phyloP scores from a whole-genome alignment of 768 basidiomycete species.

The Trametes meyenii region DNA sequence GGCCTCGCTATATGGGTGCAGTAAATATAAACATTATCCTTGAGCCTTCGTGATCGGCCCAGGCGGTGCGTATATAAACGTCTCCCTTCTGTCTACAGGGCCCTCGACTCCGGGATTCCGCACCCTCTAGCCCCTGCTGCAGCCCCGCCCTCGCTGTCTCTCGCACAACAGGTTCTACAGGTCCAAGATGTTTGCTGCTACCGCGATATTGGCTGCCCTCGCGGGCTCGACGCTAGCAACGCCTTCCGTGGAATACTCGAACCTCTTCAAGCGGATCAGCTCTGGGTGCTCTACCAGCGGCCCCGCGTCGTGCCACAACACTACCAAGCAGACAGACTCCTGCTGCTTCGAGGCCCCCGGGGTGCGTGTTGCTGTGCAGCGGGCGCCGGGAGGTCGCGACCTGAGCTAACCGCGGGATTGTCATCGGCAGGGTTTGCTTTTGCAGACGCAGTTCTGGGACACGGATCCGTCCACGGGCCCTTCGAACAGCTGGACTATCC shows the following conservation, averaged over 20 bases:
- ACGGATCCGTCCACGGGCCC: slow-evolving; percentile 66
- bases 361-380: slow-evolving; percentile 41
- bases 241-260: slow-evolving; percentile 19
- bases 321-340: slow-evolving; percentile 41
- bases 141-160: not conserved
- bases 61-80: not conserved
- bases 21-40: not conserved
- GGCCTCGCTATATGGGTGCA: not conserved
- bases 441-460: slow-evolving; percentile 79
- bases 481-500: slow-evolving; percentile 71
- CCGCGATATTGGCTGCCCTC: slow-evolving; percentile 29
- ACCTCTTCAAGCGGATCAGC: slow-evolving; percentile 40
- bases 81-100: not conserved
- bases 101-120: not conserved
- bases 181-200: slow-evolving; percentile 28
- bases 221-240: slow-evolving; percentile 26
- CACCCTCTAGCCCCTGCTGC: not conserved
- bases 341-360: slow-evolving; percentile 69
- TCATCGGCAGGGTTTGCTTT: slow-evolving; percentile 52
- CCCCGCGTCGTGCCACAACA: slow-evolving; percentile 56
- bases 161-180: too few relatives aligned
- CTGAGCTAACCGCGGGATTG: not conserved
- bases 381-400: not conserved
- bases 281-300: slow-evolving; percentile 59
- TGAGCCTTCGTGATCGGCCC: not conserved